Evolutionary conservation across 306 rosid genomes (phyloP), one percentile per base, ranked within the genome.

Genomic region (Rosa multiflora): DNA sequence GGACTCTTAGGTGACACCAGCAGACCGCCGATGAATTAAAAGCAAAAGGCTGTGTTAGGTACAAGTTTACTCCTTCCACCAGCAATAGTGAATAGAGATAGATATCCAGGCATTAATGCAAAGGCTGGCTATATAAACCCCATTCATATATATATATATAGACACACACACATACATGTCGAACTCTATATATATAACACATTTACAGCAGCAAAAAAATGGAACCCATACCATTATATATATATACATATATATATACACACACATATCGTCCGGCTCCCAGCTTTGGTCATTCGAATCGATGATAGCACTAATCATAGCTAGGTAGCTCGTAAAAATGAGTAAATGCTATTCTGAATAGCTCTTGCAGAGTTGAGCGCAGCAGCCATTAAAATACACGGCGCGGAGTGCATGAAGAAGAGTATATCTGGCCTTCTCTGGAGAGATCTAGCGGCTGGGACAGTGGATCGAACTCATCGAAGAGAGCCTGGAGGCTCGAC

Each of bases 191-290:
- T 2, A 8, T 48, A 48, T 48, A 48, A 12, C 52, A 48, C 5
- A 4, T 13, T 11, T 13, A 48, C 61, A 53, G 13, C 10, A 53
- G 61, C 4, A 56, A 32, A 56, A n/a, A 56, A n/a, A 21, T 20
- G 63, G 63, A 56, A 56, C 63, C 63, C 62, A 56, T 56, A 56
- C 61, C 10, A 3, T 48, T 12, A 48, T 12, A 12, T 3, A 48
- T 8, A 8, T 0, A 5, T 3, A 10, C 0, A 6, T 2, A 53
- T 0, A 53, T 6, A n/a, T n/a, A n/a, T n/a, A n/a, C n/a, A n/a
- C n/a, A n/a, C n/a, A n/a, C n/a, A n/a, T n/a, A n/a, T n/a, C n/a
- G n/a, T n/a, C n/a, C n/a, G n/a, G n/a, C n/a, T n/a, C n/a, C n/a
- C n/a, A n/a, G n/a, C n/a, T n/a, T n/a, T n/a, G n/a, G n/a, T n/a